Conservation (phyloP, 2,329 filamentous ascomycete species). For the Calonectria honghensis region DNA sequence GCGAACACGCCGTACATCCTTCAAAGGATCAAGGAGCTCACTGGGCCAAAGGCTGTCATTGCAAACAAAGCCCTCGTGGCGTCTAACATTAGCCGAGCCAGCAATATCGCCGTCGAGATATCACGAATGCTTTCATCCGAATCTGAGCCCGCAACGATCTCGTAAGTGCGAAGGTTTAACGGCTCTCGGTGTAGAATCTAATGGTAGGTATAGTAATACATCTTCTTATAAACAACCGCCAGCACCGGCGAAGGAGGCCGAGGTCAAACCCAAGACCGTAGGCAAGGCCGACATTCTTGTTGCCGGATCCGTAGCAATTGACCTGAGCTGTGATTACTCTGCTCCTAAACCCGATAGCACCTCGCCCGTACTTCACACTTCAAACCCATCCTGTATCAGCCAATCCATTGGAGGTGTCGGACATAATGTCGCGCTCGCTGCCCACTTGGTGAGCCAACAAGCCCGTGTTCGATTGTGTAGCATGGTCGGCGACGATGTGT, state of each 20-base stretch:
- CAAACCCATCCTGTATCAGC: slow-evolving; percentile 87
- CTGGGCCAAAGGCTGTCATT: slow-evolving; percentile 79
- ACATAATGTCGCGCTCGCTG: slow-evolving; percentile 91
- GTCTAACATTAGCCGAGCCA: slow-evolving; percentile 73
- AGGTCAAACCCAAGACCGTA: slow-evolving; percentile 38
- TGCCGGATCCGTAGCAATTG: slow-evolving; percentile 91
- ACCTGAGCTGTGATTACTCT: slow-evolving; percentile 87
- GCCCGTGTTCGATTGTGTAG: slow-evolving; percentile 84
- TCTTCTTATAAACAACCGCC: slow-evolving; percentile 37
- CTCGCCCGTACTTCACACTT: slow-evolving; percentile 80
- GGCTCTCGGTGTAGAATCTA: slow-evolving; percentile 57
- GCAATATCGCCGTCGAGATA: slow-evolving; percentile 73
- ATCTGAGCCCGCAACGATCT: slow-evolving; percentile 55
- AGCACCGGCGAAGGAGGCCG: slow-evolving; percentile 42
- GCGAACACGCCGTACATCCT: slow-evolving; percentile 91
- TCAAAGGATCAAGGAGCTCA: slow-evolving; percentile 85
- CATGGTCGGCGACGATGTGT: slow-evolving; percentile 86
- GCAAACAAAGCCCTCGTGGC: slow-evolving; percentile 82
- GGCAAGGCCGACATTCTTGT: slow-evolving; percentile 82
- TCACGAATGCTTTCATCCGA: slow-evolving; percentile 64
- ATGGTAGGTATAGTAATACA: slow-evolving; percentile 60
- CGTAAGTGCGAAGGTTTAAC: slow-evolving; percentile 60
- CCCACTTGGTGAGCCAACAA: slow-evolving; percentile 78
- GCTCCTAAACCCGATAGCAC: slow-evolving; percentile 52
- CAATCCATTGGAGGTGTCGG: slow-evolving; percentile 94